Percentiles rank a stretch among this genome's conserved stretches.
phyloP scores from a whole-genome alignment of 2,329 filamentous ascomycete genomes.

The Akanthomyces dipterigenus region DNA sequence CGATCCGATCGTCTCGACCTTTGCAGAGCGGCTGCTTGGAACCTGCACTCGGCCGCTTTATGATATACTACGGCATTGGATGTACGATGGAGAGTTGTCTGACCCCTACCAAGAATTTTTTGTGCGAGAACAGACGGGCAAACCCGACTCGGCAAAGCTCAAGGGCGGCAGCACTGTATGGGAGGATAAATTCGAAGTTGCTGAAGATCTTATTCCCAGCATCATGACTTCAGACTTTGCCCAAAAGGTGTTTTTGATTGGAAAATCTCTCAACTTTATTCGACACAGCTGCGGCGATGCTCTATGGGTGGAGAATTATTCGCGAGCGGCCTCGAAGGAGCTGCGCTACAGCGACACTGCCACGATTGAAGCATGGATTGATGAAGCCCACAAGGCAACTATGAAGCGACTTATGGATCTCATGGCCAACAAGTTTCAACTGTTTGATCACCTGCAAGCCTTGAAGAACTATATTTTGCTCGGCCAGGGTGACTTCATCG shows the following conservation, averaged over 20 bases:
- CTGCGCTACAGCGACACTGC: constrained; percentile 89
- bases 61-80: constrained; percentile 92
- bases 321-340: constrained; percentile 85
- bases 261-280: constrained; percentile 97
- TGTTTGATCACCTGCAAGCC: constrained; percentile 86
- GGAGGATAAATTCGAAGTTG: constrained; percentile 94
- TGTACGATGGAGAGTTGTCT: constrained; percentile 96
- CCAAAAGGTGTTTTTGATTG: constrained; percentile 93
- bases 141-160: constrained; percentile 42
- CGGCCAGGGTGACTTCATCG: constrained; percentile 95
- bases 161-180: constrained; percentile 81
- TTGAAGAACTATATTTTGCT: constrained; percentile 92
- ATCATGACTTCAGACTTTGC: constrained; percentile 93
- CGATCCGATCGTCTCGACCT: constrained; percentile 87
- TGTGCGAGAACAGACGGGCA: constrained; percentile 67
- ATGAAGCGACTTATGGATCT: constrained; percentile 92
- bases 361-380: constrained; percentile 85
- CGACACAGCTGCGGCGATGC: constrained; percentile 91
- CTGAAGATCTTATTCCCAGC: constrained; percentile 78
- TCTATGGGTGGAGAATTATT: constrained; percentile 92
- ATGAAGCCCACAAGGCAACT: constrained; percentile 94
- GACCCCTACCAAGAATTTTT: constrained; percentile 96
- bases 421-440: constrained; percentile 90
- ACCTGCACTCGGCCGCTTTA: constrained; percentile 94
- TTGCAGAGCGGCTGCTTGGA: constrained; percentile 80